Base-by-base conservation (phyloP, 1,139 yeast genomes). In the Sugiyamaella japonica region DNA sequence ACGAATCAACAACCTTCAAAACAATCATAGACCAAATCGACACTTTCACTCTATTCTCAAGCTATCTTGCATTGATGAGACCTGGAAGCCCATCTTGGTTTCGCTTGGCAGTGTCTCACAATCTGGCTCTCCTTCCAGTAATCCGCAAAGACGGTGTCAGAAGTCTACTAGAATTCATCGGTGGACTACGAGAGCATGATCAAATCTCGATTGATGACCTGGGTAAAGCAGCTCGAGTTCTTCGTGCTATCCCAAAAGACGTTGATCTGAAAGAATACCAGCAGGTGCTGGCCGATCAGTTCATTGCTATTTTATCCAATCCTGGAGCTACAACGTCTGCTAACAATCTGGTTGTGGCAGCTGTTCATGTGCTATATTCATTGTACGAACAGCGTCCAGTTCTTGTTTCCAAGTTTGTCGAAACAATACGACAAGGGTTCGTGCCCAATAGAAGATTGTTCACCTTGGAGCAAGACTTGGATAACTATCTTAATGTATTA, bases 101-200 rank as follows among this genome's bases (percentile, higher is more conserved):
- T 43, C 48, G 61, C 10, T 55, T 54, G 2, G 50, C 60, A 3
- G 50, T 77, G 59, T 59, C 83, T 71, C 65, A 81, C 73, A 60
- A 66, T 56, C 49, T 91, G 4, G 81, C 85, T 1, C 60, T 69
- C 4, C 71, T 89, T 29, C 87, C 88, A 1, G 68, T 80, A 25
- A 68, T 76, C 48, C 78, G 95, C 12, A 71, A 73, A 13, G 85
- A 87, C 64, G 97, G 97, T 0, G 79, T 91, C 1, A 71, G 80
- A 36, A 76, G 89, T 1, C 70, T 91, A 50, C 77, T 90, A 36
- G 98, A 93, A 69, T 84, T 86, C 61, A 77, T 87, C 0, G 75
- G 89, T 13, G 96, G 96, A 0, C 73, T 87, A 38, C 73, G 96
- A 58, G 95, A 89, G 44, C 78, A 78, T 54, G 95, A 86, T 52